phyloP scores from a whole-genome alignment of 2,329 filamentous ascomycete species.

The Thelonectria blattea region DNA sequence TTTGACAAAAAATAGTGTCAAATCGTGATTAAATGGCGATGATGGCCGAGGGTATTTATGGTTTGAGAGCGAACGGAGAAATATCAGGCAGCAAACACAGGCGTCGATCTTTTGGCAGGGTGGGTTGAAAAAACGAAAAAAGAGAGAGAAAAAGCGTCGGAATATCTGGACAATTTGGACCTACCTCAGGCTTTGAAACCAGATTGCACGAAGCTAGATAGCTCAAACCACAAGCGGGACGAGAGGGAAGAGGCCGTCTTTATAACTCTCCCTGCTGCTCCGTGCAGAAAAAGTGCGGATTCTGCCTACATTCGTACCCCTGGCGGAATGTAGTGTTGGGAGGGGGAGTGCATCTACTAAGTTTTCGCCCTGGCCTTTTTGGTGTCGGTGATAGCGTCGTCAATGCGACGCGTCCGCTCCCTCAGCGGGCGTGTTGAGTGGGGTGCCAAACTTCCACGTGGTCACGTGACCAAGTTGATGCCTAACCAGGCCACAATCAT shows the following conservation, averaged over 20 bases:
- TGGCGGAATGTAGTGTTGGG: constrained; percentile 3
- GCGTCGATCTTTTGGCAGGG: neutral
- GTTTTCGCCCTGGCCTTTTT: constrained; percentile 26
- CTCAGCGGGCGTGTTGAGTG: constrained; percentile 22
- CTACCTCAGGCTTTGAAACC: constrained; percentile 42
- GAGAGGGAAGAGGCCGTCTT: constrained; percentile 30
- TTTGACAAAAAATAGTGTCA: neutral
- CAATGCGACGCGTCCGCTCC: constrained; percentile 24
- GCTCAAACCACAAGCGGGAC: constrained; percentile 8
- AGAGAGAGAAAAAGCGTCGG: constrained; percentile 23
- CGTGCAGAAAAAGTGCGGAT: constrained; percentile 27
- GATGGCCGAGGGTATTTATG: constrained; percentile 10
- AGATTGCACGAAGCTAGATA: constrained; percentile 25
- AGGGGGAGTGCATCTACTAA: constrained; percentile 28
- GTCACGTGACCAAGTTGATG: constrained; percentile 28
- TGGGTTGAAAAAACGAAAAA: constrained; percentile 21
- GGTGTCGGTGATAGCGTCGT: constrained; percentile 35
- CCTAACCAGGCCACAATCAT: constrained; percentile 2
- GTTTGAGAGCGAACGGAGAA: constrained; percentile 16
- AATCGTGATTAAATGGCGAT: constrained; percentile 23
- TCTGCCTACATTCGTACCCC: constrained; percentile 35
- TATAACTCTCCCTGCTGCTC: constrained; percentile 35
- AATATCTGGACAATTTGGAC: constrained; percentile 28
- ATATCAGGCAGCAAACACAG: constrained; percentile 13
- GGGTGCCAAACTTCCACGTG: constrained; percentile 14